Base-by-base conservation (phyloP, 352 stramenopile genomes). In the Elongisporangium anandrum region DNA sequence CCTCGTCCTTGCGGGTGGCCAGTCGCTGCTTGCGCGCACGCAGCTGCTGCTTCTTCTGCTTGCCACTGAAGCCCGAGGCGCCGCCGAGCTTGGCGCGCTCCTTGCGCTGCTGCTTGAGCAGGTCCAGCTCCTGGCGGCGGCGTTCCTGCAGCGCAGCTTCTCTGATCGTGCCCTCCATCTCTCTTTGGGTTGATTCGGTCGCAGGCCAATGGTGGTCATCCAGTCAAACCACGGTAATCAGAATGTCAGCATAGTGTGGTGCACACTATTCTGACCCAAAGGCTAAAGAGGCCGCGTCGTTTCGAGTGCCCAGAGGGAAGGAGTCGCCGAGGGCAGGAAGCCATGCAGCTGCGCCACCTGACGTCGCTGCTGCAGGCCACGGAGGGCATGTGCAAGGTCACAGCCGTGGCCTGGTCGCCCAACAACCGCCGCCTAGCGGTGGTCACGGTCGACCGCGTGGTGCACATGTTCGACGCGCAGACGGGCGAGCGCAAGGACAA, bases 401-500 rank as follows among this genome's bases (percentile, higher is more conserved):
- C 94, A 45, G 85, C 93, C 4, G 79, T 98, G 52, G 76, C 84
- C 23, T 98, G 89, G 75, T 96, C 94, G 50, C 89, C 94, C 26
- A 98, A 98, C 71, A 98, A 97, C 60, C 85, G 85, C 21, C 83
- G 88, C 39, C 80, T 98, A 8, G 94, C 94, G 0, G 87, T 98
- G 26, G 94, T 96, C 38, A 98, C 92, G 0, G 88, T 96, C 24
- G 93, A 98, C 57, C 78, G 92, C 57, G 88, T 98, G n/a, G 92
- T 97, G 56, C 77, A 93, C 57, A 80, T 98, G 56, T 98, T 96
- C 64, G 92, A 98, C 59, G 90, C 94, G 16, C 71, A 96, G 52
- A 96, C 85, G 2, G 94, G 94, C 9, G 89, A 98, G 64, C 78
- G 88, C 50, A 93, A 95, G 65, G 93, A 98, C 65, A 98, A 98